Evolutionary conservation across 2,329 filamentous ascomycete species (phyloP), one percentile per base, ranked within the genome.

Genomic region (Cladophialophora bantiana): DNA sequence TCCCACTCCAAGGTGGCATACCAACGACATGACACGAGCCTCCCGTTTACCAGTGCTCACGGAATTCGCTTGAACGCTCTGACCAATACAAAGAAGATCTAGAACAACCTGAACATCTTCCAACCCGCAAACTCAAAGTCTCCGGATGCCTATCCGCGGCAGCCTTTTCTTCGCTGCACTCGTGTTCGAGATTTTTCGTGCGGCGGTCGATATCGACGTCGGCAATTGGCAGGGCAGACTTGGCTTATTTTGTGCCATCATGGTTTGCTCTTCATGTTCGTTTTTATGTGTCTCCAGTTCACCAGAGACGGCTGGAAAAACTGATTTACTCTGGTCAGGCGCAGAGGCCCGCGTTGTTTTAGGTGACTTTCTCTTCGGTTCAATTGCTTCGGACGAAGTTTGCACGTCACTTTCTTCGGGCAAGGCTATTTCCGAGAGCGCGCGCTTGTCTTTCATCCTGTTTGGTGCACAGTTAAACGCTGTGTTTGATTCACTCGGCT

Each of bases 391-490:
- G 15, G 52, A 31, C 31, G 40, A 52, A 12, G 26, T 20, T n/a
- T 50, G 15, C 9, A 15, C 34, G 9, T 59, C 60, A n/a, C 71
- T 68, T 38, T 81, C 79, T 31, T 75, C 69, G 2, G 77, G 69
- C 6, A 74, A 73, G 13, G 79, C 74, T 13, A 82, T 74, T 26
- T 81, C 78, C 26, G 80, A 79, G 15, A 83, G 74, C 0, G 81
- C 79, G 0, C 81, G 76, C 72, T 83, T 83, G 3, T 77, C 76
- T 31, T 77, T 75, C 5, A 74, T 71, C 59, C 73, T 78, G 57
- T 78, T 78, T 48, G n/a, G 40, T n/a, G 57, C 12, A 15, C 48
- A 50, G 12, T 48, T 77, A 74, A 12, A 77, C 75, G 55, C 73
- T 73, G 1, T 79, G 78, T 2, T 75, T 73, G 2, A 76, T 76